These are phyloP conservation scores for Dioszegia aurantiaca DNA, from an alignment of 768 basidiomycete species.

Conservation along the genomic window DNA sequence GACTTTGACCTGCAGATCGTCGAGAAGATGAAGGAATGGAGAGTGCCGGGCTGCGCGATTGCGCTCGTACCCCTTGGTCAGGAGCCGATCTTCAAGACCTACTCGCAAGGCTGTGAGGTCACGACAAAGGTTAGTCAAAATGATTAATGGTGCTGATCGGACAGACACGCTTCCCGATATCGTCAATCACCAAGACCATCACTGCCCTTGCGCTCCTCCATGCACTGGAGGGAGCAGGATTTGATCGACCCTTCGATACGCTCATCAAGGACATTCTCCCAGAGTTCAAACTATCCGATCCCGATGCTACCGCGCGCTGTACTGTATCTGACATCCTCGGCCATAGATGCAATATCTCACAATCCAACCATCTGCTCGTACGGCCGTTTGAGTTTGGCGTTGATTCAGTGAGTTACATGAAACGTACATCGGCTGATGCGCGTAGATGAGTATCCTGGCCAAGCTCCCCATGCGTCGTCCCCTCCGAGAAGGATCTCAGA, in stretches of 20 bases:
- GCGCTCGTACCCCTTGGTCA: neutral
- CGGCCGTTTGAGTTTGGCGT: conserved; percentile 2
- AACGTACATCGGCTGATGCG: neutral
- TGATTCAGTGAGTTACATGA: conserved; percentile 1
- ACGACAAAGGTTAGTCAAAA: neutral
- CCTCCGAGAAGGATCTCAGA: neutral
- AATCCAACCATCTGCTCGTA: neutral
- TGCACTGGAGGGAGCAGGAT: neutral
- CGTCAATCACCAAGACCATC: neutral
- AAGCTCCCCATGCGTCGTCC: neutral
- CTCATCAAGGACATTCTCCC: conserved; percentile 9
- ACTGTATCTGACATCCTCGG: neutral
- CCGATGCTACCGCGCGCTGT: neutral
- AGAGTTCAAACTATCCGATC: conserved; percentile 4
- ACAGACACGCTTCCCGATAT: conserved; percentile 2
- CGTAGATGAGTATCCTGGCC: neutral
- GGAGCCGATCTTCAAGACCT: conserved; percentile 2
- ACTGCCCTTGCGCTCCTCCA: neutral
- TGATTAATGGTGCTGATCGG: neutral
- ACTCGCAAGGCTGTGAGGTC: neutral
- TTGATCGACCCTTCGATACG: neutral
- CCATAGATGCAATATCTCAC: neutral
- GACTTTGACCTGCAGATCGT: neutral
- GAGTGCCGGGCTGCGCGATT: conserved; percentile 1
- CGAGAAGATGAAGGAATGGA: neutral